These are phyloP conservation scores for Diplosphaera chodatii DNA, from an alignment of 139 green algal species.

Conservation along the genomic window DNA sequence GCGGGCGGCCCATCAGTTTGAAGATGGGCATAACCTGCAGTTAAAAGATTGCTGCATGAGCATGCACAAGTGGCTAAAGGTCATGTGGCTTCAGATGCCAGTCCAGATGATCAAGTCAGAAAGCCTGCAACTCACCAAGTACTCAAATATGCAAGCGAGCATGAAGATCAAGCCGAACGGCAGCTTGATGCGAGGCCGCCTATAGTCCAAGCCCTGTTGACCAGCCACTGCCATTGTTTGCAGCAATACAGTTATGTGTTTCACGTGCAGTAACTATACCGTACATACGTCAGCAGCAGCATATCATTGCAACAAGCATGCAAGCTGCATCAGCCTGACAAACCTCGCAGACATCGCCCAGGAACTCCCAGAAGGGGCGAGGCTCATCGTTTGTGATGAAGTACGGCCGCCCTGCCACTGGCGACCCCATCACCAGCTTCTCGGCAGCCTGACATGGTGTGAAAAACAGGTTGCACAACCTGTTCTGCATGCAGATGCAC, in stretches of 20 bases:
- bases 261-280: no score
- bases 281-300: no score
- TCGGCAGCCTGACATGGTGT: constrained; percentile 62
- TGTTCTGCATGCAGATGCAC: no score
- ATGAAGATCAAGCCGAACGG: constrained; percentile 66
- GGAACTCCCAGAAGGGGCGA: constrained; percentile 76
- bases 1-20: constrained; percentile 3
- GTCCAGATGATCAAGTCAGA: no score
- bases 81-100: no score
- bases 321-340: no score
- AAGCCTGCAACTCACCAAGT: constrained; percentile 38
- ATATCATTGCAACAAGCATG: no score
- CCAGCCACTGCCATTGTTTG: no score
- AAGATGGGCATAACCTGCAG: background rate
- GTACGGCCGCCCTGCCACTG: constrained; percentile 59
- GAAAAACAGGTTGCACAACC: no score
- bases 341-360: constrained; percentile 56
- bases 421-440: constrained; percentile 22
- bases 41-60: no score
- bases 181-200: constrained; percentile 44
- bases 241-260: no score
- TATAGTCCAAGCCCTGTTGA: constrained; percentile 77
- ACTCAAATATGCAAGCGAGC: constrained; percentile 68
- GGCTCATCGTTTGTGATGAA: constrained; percentile 88
- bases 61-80: no score